Base-by-base conservation (phyloP, 148 eudicot genomes). In the Cornus suecica region DNA sequence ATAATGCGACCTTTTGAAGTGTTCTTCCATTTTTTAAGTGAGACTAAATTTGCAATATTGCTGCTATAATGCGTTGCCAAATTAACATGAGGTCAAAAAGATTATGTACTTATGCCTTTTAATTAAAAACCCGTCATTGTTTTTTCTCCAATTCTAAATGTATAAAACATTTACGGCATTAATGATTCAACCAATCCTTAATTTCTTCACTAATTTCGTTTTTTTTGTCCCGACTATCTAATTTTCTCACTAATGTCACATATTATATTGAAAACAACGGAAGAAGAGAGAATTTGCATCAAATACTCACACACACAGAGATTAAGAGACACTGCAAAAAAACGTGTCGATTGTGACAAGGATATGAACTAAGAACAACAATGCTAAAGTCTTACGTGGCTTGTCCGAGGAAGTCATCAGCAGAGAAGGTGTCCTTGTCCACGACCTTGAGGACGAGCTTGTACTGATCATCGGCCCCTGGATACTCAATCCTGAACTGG, bases 371-470 rank as follows among this genome's bases (percentile, higher is more conserved):
- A 29, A 30, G 6, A 29, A 30, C 1, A 18, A 24, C 63, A 28
- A 70, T 1, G n/a, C 34, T 71, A 3, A 41, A n/a, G 69, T 8
- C 90, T 64, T 87, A 91, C 96, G 70, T 83, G 78, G 96, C 68
- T 83, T 88, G 77, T 71, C 93, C 93, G 4, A 91, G 70, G 61
- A 69, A 78, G 76, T 93, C 98, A 70, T 93, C 94, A 14, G 85
- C 4, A 31, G 94, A 85, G 85, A 91, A 91, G 25, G 94, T 88
- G 67, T 93, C 98, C 37, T 89, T 78, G 78, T 93, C 98, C 91
- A 91, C 85, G 69, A 93, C 54, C 64, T 61, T 84, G 62, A 93
- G 83, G 2, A 34, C 25, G 29, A 89, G 87, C 74, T 88, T 81
- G 80, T 79, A 80, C 22, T 86, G 79, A 27, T 79, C 63, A 34